phyloP scores from a whole-genome alignment of 2,329 filamentous ascomycete genomes.

The Endocalyx cinctus region DNA sequence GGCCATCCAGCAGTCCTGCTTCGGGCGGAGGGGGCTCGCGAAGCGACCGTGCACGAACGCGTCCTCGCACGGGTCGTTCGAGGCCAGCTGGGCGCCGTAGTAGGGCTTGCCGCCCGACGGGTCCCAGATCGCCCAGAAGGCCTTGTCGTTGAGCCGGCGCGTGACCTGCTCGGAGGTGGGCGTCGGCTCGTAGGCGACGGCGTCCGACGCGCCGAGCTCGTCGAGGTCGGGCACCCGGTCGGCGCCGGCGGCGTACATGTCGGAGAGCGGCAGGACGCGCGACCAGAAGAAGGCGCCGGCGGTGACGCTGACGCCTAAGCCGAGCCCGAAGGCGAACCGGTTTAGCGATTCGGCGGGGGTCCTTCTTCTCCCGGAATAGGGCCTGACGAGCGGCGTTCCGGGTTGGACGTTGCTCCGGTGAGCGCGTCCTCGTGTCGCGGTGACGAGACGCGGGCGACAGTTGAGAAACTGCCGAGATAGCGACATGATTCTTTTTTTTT shows the following conservation, averaged over 20 bases:
- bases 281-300: no score
- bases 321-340: conserved; percentile 9
- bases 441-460: conserved; percentile 14
- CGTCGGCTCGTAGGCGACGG: conserved; percentile 17
- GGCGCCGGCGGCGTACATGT: not conserved
- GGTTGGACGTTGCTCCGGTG: no score
- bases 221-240: conserved; percentile 21
- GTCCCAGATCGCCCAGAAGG: conserved; percentile 13
- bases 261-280: no score
- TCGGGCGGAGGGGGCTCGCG: conserved; percentile 17
- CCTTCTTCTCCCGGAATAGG: conserved; percentile 7
- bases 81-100: conserved; percentile 27
- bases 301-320: conserved; percentile 14
- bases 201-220: conserved; percentile 17
- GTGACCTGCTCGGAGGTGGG: conserved; percentile 23
- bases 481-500: no score
- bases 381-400: no score
- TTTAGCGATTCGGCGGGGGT: conserved; percentile 6
- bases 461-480: conserved; percentile 13
- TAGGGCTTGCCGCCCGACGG: conserved; percentile 20
- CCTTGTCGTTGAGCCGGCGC: conserved; percentile 22
- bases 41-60: conserved; percentile 28
- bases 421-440: conserved; percentile 11
- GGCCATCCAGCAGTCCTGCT: conserved; percentile 21
- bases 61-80: conserved; percentile 30